These are phyloP conservation scores for Wickerhamomyces sp. DNA, from an alignment of 1,139 yeast species.

Conservation along the genomic window DNA sequence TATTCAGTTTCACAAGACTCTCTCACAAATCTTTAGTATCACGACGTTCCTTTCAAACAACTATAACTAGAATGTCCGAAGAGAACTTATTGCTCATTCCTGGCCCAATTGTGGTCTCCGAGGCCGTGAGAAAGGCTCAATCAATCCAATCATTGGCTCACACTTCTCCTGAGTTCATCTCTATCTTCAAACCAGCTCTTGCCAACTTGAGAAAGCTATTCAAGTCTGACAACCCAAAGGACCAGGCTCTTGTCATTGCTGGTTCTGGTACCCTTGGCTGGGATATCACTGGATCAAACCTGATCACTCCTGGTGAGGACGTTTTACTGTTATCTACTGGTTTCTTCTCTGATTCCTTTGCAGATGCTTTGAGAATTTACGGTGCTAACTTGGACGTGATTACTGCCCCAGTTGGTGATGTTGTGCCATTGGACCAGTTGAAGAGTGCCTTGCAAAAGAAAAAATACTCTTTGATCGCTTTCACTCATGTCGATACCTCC, in stretches of 20 bases:
- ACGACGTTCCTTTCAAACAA: not conserved
- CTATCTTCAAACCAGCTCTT: conserved; percentile 67
- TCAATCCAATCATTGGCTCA: conserved; percentile 85
- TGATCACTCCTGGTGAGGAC: conserved; percentile 53
- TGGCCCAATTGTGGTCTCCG: conserved; percentile 90
- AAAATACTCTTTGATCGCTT: conserved; percentile 66
- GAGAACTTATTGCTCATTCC: conserved; percentile 63
- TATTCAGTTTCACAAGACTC: not conserved
- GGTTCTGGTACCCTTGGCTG: conserved; percentile 97
- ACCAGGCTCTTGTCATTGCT: conserved; percentile 74
- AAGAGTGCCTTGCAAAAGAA: conserved; percentile 48
- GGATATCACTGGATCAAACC: conserved; percentile 84
- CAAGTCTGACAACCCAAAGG: conserved; percentile 54
- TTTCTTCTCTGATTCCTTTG: conserved; percentile 83
- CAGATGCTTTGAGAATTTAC: conserved; percentile 70
- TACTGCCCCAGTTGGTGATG: conserved; percentile 70
- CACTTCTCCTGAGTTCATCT: conserved; percentile 82
- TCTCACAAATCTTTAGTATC: not conserved
- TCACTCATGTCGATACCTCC: conserved; percentile 95
- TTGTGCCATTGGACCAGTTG: conserved; percentile 55
- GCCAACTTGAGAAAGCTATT: conserved; percentile 68
- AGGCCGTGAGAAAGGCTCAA: conserved; percentile 77
- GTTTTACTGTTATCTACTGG: conserved; percentile 90
- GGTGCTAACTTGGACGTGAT: conserved; percentile 61
- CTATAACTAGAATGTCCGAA: conserved; percentile 8